A percentile compares a stretch with the other conserved stretches of the same genome.
Evolutionary conservation across 164 flowering plant genomes (phyloP).

Genomic region (Piper betle): DNA sequence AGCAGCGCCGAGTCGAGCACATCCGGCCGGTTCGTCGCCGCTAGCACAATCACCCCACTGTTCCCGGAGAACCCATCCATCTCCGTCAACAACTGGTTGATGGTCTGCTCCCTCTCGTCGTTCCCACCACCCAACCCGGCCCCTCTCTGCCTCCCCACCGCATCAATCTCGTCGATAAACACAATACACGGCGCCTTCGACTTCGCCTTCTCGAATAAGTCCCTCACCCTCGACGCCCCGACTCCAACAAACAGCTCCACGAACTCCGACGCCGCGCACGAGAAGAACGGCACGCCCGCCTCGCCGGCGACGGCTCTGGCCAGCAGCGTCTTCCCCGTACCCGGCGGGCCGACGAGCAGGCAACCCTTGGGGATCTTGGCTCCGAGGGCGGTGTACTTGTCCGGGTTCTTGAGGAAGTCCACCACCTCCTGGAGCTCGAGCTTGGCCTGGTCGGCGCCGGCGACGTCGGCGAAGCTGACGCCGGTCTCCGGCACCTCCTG

Average conservation of each 20-base stretch:
- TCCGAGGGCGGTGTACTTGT: conserved; percentile 86
- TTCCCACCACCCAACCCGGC: conserved; percentile 95
- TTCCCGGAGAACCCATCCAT: conserved; percentile 96
- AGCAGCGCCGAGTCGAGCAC: conserved; percentile 89
- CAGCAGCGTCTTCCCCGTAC: conserved; percentile 90
- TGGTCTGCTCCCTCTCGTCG: conserved; percentile 96
- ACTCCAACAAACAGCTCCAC: conserved; percentile 96
- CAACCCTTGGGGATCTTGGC: conserved; percentile 97
- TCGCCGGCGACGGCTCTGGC: conserved; percentile 92
- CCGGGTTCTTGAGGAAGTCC: conserved; percentile 90
- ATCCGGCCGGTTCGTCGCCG: conserved; percentile 92
- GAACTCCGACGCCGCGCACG: conserved; percentile 89
- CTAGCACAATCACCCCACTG: conserved; percentile 84
- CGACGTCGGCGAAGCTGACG: conserved; percentile 75
- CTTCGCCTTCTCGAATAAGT: conserved; percentile 92
- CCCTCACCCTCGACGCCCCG: conserved; percentile 93
- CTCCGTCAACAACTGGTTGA: conserved; percentile 88
- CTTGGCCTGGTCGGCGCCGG: conserved; percentile 96
- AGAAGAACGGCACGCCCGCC: conserved; percentile 89
- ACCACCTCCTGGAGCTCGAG: conserved; percentile 87
- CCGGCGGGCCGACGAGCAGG: conserved; percentile 89
- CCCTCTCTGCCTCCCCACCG: conserved; percentile 97
- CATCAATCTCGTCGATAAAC: conserved; percentile 97
- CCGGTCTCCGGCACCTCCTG: conserved; percentile 97
- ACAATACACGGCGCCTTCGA: conserved; percentile 91